Conservation (phyloP, 331 rosid genomes). For the Malus hybrid region DNA sequence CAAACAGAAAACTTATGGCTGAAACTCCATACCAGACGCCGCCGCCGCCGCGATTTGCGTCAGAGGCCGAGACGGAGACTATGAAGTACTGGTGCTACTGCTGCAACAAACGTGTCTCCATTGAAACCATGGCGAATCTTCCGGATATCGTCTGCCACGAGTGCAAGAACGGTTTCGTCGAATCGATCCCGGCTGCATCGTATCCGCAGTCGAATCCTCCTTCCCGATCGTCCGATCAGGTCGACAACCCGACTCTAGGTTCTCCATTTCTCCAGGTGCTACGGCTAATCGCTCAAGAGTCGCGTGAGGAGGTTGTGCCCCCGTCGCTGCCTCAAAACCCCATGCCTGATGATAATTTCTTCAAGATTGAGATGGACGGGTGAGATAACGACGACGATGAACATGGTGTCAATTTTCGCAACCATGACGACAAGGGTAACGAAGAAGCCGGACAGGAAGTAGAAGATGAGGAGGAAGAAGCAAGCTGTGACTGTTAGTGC, state of each 20-base stretch:
- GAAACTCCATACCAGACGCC: constrained; percentile 42
- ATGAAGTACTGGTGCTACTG: constrained; percentile 68
- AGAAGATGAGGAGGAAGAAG: constrained; percentile 18
- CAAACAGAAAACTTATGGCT: constrained; percentile 35
- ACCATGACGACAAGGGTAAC: constrained; percentile 25
- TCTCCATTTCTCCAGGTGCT: constrained; percentile 64
- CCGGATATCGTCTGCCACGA: constrained; percentile 68
- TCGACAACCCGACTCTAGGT: constrained; percentile 45
- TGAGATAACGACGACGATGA: constrained; percentile 44
- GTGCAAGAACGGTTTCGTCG: constrained; percentile 81
- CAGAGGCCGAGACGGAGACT: constrained; percentile 8
- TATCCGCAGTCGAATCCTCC: constrained; percentile 10
- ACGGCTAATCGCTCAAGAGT: constrained; percentile 51
- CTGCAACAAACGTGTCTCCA: constrained; percentile 64
- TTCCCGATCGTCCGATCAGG: constrained; percentile 31
- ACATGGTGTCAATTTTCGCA: constrained; percentile 16
- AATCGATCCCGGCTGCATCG: constrained; percentile 36
- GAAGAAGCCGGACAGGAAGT: constrained; percentile 27
- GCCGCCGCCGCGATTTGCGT: constrained; percentile 16
- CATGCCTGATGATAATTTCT: constrained; percentile 45
- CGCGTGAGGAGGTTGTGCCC: constrained; percentile 64
- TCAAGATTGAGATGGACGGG: constrained; percentile 64
- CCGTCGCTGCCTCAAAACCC: constrained; percentile 50
- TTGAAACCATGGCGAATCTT: constrained; percentile 44
- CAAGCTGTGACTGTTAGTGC: constrained; percentile 12